Base-by-base conservation (phyloP, 2,329 filamentous ascomycete species). In the Exophiala viscosa region DNA sequence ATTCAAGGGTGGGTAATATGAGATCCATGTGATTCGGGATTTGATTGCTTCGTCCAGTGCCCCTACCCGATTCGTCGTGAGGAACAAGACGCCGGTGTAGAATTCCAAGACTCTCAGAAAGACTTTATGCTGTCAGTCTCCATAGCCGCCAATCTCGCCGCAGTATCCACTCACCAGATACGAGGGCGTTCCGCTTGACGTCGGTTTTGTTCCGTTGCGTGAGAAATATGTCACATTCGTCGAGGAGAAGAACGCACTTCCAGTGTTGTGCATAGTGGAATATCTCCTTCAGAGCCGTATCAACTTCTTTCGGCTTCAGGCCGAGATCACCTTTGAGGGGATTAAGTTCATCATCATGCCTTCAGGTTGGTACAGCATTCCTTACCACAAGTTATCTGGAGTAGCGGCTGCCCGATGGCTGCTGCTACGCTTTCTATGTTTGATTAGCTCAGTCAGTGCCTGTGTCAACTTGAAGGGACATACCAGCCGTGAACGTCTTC, bases 41-140 rank as follows among this genome's bases (percentile, higher is more conserved):
- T 93, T 87, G 75, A 95, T 95, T 1, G 90, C 90, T 58, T 93
- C 88, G 63, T 96, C 90, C 63, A 96, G 93, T 0, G 87, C 90
- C 73, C 84, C 71, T 1, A 93, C 87, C 2, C 89, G 83, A 58
- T 78, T 78, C 3, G 69, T 72, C 4, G 72, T 75, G 10, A 75
- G 64, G 52, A 77, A 72, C 33, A 76, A 65, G 43, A 76, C 73
- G 6, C 73, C 73, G 54, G 73, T 61, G 58, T 68, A 67, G 54
- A 66, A 68, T 53, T 69, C 65, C 10, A 74, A 60, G 11, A 66
- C 62, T 13, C 66, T 65, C 9, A 71, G 57, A 62, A 73, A 71
- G 15, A 69, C 54, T 17, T n/a, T n/a, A n/a, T n/a, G n/a, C n/a
- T n/a, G n/a, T n/a, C n/a, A n/a, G 52, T 36, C n/a, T 8, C 9